Percentiles rank a stretch among this genome's conserved stretches.
These are phyloP conservation scores for Cenchrus americanus DNA, from an alignment of 176 grass and related monocot species.

Conservation along the genomic window DNA sequence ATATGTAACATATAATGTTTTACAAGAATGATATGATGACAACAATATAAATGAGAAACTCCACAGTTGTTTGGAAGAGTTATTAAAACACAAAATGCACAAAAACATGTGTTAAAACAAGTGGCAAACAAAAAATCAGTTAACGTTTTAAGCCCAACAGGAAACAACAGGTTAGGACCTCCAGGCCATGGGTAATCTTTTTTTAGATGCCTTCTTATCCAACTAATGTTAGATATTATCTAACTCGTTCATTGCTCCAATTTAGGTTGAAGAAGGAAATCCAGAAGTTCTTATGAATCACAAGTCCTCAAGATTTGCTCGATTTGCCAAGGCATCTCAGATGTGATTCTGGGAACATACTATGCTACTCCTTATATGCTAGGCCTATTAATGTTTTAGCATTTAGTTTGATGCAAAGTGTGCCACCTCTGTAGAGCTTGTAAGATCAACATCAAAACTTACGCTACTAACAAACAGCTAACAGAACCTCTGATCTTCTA, in stretches of 20 bases:
- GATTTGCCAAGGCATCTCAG: slow-evolving; percentile 67
- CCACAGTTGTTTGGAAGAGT: not conserved
- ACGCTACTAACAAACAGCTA: not conserved
- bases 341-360: slow-evolving; percentile 53
- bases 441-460: not conserved
- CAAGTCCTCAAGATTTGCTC: slow-evolving; percentile 69
- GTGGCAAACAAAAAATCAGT: not conserved
- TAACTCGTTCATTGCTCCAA: slow-evolving; percentile 12
- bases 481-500: not conserved
- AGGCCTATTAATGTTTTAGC: not conserved
- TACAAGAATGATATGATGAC: not conserved
- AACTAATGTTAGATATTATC: not conserved
- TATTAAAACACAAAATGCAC: not conserved
- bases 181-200: not conserved
- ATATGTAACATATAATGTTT: not conserved
- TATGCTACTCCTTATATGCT: not conserved
- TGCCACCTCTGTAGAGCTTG: not conserved
- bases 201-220: not conserved
- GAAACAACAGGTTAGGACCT: not conserved
- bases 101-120: not conserved
- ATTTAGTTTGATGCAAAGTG: not conserved
- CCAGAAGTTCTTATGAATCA: slow-evolving; percentile 62
- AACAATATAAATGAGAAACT: not conserved
- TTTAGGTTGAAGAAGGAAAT: slow-evolving; percentile 90
- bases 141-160: not conserved